Evolutionary conservation across 495 filamentous ascomycete genomes (phyloP).

Genomic region (Xylaria telfairii): DNA sequence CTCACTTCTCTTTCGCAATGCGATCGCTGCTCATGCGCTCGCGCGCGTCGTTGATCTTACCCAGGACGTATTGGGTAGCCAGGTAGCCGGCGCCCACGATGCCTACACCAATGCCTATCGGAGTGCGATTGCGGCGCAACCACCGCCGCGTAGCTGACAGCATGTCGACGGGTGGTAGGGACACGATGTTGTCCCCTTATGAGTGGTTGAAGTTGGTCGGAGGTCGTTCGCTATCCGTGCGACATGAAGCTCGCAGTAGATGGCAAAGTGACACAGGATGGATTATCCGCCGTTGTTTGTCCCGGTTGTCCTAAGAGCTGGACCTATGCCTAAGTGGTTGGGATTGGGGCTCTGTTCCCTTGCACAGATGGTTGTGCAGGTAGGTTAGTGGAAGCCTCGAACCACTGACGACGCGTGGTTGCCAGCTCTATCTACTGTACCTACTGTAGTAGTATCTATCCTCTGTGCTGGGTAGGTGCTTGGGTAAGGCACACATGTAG

Average conservation of each 20-base stretch:
- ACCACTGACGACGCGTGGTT: not conserved
- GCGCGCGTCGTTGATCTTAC: conserved; percentile 87
- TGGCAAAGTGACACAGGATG: not conserved
- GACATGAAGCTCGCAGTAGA: conserved; percentile 14
- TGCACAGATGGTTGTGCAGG: not conserved
- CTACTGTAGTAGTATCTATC: too few relatives aligned
- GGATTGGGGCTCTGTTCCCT: not conserved
- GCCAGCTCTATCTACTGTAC: not conserved
- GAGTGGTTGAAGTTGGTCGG: not conserved
- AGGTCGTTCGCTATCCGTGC: not conserved
- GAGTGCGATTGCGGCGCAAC: conserved; percentile 89
- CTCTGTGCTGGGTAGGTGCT: too few relatives aligned
- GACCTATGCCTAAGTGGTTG: not conserved
- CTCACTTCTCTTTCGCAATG: conserved; percentile 94
- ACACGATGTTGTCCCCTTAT: too few relatives aligned
- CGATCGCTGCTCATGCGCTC: conserved; percentile 95
- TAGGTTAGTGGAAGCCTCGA: not conserved
- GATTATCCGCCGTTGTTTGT: not conserved
- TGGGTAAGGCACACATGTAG: not conserved
- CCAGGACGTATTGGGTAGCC: conserved; percentile 87
- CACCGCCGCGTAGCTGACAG: conserved; percentile 83
- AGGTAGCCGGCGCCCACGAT: conserved; percentile 90
- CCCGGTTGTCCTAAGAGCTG: not conserved
- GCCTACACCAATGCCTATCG: conserved; percentile 83
- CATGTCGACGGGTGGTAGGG: conserved; percentile 61